Evolutionary conservation across 805 yeast genomes (phyloP).

Genomic region (Brettanomyces nanus): DNA sequence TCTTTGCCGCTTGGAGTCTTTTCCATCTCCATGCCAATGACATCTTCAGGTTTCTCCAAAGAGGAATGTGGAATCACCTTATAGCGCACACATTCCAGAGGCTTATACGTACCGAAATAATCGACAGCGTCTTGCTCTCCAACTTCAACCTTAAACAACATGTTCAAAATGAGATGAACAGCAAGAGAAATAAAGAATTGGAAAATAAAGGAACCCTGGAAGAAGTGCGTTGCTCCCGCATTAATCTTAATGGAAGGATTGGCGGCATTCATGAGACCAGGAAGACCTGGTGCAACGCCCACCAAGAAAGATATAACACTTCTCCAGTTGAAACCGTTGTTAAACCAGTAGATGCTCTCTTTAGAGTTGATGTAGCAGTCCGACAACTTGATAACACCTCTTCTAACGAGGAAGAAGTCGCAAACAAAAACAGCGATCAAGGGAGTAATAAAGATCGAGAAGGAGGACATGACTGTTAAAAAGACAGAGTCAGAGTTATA

Average conservation of each 20-base stretch:
- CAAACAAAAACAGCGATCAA: constrained; percentile 29
- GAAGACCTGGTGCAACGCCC: constrained; percentile 41
- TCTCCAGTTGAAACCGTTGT: constrained; percentile 65
- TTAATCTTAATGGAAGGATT: constrained; percentile 21
- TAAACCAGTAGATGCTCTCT: constrained; percentile 29
- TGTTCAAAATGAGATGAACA: constrained; percentile 27
- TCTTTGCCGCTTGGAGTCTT: neutral
- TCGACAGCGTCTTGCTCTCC: constrained; percentile 13
- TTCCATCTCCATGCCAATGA: neutral
- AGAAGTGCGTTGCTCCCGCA: constrained; percentile 33
- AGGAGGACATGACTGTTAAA: constrained; percentile 22
- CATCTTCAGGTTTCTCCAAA: too few relatives aligned
- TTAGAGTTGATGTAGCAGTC: constrained; percentile 30
- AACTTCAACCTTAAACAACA: constrained; percentile 27
- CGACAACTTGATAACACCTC: constrained; percentile 29
- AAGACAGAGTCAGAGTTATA: constrained; percentile 29
- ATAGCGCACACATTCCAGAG: neutral
- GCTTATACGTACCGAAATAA: constrained; percentile 1
- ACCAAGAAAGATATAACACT: constrained; percentile 38
- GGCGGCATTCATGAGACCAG: constrained; percentile 34
- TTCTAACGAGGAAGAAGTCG: constrained; percentile 34
- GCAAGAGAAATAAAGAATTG: constrained; percentile 33
- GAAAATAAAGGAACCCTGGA: constrained; percentile 35
- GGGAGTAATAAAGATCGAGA: constrained; percentile 33
- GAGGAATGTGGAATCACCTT: neutral